Base-by-base conservation (phyloP, 768 basidiomycete species). In the Psilocybe cyanescens region DNA sequence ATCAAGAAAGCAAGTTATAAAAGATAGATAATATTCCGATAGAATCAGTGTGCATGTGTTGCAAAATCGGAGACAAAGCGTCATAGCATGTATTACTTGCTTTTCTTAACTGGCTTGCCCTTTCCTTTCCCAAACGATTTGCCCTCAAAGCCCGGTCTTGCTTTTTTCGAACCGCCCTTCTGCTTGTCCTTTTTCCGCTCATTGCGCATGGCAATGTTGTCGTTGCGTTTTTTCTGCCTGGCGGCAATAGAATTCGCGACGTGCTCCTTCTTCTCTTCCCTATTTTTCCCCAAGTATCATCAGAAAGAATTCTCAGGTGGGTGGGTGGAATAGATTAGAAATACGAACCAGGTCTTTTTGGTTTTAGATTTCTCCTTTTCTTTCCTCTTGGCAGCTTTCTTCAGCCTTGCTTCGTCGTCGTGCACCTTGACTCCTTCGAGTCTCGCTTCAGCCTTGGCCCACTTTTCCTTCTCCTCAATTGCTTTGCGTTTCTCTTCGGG, bases 381-480 rank as follows among this genome's bases (percentile, higher is more conserved):
- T 65, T 92, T 89, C 72, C 92, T 81, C 81, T 97, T 99, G 7
- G 86, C 87, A 45, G 95, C 95, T 79, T 97, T 98, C 80, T 97
- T 98, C 69, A 99, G 74, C 48, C 89, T 79, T 1, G 67, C 72
- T 71, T 94, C 94, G 67, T 96, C 92, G 67, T 99, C 97, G 52
- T 85, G 85, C 31, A 99, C 88, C 75, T 98, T 99, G 51, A 89
- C 89, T 2, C 97, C 97, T 57, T 92, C 93, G 60, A 97, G 79
- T 52, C 94, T 83, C 31, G 93, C 88, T 70, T 89, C 87, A 0
- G 96, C 95, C 76, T 96, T 97, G 52, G 86, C 86, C 94, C 95
- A 98, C 69, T 89, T 86, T 60, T 95, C 91, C 58, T 84, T 83
- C 70, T 95, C 95, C 72, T 92, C 88, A 11, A 89, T 83, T 48